A percentile compares a stretch with the other conserved stretches of the same genome.
Evolutionary conservation across 768 basidiomycete genomes (phyloP).

Genomic region (Serpula lacrymans): DNA sequence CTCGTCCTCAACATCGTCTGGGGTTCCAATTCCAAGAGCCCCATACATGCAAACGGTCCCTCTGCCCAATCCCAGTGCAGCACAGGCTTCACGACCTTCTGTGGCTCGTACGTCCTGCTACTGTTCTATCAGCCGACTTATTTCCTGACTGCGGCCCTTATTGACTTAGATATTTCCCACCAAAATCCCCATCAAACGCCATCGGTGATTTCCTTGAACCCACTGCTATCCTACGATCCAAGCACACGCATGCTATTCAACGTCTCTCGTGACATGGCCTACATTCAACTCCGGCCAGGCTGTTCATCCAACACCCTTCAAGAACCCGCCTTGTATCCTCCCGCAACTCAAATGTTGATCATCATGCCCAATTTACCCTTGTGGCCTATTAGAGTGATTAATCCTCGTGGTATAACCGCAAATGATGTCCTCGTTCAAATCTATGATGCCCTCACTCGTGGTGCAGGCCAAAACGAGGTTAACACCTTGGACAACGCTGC

Average conservation of each 20-base stretch:
- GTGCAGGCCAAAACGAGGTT: slow-evolving; percentile 22
- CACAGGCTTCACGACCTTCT: slow-evolving; percentile 12
- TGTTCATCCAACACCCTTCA: slow-evolving; percentile 15
- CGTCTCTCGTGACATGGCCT: slow-evolving; percentile 20
- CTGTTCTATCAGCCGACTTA: slow-evolving; percentile 6
- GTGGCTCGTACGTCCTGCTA: slow-evolving; percentile 17
- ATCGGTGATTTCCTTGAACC: slow-evolving; percentile 18
- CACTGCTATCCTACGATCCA: slow-evolving; percentile 20
- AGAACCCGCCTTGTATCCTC: slow-evolving; percentile 20
- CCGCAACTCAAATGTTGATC: slow-evolving; percentile 13
- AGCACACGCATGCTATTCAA: slow-evolving; percentile 19
- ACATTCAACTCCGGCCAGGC: slow-evolving; percentile 15
- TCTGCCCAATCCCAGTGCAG: slow-evolving; percentile 28
- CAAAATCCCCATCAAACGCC: slow-evolving; percentile 9
- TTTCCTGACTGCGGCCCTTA: background rate
- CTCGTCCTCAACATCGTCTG: slow-evolving; percentile 10
- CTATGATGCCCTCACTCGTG: slow-evolving; percentile 21
- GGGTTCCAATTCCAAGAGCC: slow-evolving; percentile 19
- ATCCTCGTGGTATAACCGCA: slow-evolving; percentile 22
- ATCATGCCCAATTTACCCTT: slow-evolving; percentile 19
- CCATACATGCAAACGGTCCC: slow-evolving; percentile 26
- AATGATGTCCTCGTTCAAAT: slow-evolving; percentile 25
- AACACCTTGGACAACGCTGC: slow-evolving; percentile 12
- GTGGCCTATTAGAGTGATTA: slow-evolving; percentile 29
- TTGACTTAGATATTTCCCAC: slow-evolving; percentile 5